Conservation (phyloP, 164 flowering plant species). For the Sextonia rubra region DNA sequence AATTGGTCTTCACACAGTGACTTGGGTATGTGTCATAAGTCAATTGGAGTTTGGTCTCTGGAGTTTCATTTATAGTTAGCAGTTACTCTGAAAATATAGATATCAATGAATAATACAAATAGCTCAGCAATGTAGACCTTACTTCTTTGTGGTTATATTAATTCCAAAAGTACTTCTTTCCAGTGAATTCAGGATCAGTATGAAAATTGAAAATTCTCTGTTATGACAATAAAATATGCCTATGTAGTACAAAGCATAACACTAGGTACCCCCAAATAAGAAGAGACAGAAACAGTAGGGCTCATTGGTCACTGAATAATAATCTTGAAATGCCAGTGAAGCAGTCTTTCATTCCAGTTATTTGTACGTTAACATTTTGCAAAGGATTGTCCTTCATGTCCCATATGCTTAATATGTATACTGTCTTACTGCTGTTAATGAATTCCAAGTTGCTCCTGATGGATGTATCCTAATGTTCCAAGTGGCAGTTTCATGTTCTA, state of each 20-base stretch:
- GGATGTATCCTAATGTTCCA: no score
- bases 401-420: no score
- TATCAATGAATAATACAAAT: neutral
- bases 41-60: neutral
- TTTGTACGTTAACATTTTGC: neutral
- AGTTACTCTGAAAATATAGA: neutral
- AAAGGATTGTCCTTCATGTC: neutral
- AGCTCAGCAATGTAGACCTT: no score
- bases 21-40: slow-evolving; percentile 39
- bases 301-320: neutral
- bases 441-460: no score
- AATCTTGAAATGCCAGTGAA: neutral
- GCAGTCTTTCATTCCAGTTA: neutral
- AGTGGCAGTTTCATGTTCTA: no score
- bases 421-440: no score
- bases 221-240: no score
- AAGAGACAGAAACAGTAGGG: neutral
- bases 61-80: neutral
- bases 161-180: neutral
- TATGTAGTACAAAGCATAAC: neutral
- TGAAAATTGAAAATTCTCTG: neutral
- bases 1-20: slow-evolving; percentile 77
- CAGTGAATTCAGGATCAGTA: neutral
- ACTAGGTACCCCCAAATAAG: neutral
- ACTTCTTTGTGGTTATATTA: no score